Evolutionary conservation across 768 basidiomycete genomes (phyloP), one percentile per base, ranked within the genome.

Genomic region (Roridomyces roridus): DNA sequence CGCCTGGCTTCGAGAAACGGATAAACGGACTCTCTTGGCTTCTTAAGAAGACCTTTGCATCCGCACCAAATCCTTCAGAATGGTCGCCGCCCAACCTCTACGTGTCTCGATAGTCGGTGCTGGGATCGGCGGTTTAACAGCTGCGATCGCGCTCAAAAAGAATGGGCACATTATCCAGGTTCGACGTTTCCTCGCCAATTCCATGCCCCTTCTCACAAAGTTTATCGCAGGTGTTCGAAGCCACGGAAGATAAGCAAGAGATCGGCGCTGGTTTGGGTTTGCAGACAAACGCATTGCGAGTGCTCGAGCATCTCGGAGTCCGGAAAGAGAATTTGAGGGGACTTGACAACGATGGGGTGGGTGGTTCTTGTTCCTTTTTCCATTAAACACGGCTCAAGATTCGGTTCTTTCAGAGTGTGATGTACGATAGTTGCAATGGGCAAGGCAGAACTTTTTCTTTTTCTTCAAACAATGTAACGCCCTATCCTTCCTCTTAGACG

Each of bases 191-290:
- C 6, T 14, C 15, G n/a, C n/a, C n/a, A n/a, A n/a, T n/a, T 35
- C 5, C 18, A 7, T 18, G 5, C 29, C 2, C n/a, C 34, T 34
- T 34, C 31, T 34, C 31, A 39, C 24, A 26, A 9, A n/a, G 14
- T 21, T 15, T 12, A 4, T 8, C 29, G 12, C 34, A 60, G 59
- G n/a, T 60, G 11, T 56, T 46, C 14, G 59, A 60, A 45, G 7
- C 54, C 2, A 46, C 42, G 1, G 40, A 42, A 18, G 26, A 14
- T 40, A 60, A 60, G 41, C 37, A 54, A 0, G 59, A 60, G 21
- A 45, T 60, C 5, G 59, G 59, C 6, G 59, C 59, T n/a, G 59
- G 31, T 4, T 7, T 60, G 9, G 46, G 25, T 9, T 4, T 60
- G 23, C 54, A 55, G 20, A 2, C 29, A 29, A 60, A 60, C 35